Evolutionary conservation across 345 rosid genomes (phyloP), one percentile per base, ranked within the genome.

Genomic region (Cardamine chenopodiifolia): DNA sequence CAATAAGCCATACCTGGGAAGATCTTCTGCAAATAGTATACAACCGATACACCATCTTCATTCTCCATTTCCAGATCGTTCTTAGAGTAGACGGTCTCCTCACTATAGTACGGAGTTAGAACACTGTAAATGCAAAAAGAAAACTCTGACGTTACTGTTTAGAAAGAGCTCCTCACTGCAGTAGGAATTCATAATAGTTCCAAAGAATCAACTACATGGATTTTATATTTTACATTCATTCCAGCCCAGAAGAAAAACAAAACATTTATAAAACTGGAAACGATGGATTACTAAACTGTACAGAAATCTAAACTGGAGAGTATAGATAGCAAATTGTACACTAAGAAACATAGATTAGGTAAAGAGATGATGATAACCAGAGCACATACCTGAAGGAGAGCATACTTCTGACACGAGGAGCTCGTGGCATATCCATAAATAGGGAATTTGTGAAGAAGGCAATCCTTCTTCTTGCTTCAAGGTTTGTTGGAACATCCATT

Each of bases 361-460:
- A 44, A 1, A 19, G 15, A 31, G 42, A 58, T 66, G 68, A 47
- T 65, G 39, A 58, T 66, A 66, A 31, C 26, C 37, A 6, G 40
- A 71, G 20, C 10, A 79, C 74, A 20, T 3, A 72, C 98, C 97
- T 94, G 89, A 91, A 94, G 48, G 97, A 94, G 70, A 94, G 90
- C 97, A 91, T 94, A 76, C 87, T 88, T 61, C 91, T 93, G 74
- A 94, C 98, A 37, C 85, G 82, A 68, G 98, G 96, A 82, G 98
- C 86, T 62, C 88, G 93, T 3, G 97, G 98, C 93, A 94, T 91
- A 76, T 94, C 97, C 98, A 91, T 94, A 75, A 94, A 94, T 78
- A 94, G 79, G 23, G 99, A 94, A 62, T 91, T 94, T 71, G 97
- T 68, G 79, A 94, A 91, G 85, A 94, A 94, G 53, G 99, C 72